Percentiles rank a stretch among this genome's conserved stretches.
phyloP scores from a whole-genome alignment of 139 green algal species.

The Closterium sp. region DNA sequence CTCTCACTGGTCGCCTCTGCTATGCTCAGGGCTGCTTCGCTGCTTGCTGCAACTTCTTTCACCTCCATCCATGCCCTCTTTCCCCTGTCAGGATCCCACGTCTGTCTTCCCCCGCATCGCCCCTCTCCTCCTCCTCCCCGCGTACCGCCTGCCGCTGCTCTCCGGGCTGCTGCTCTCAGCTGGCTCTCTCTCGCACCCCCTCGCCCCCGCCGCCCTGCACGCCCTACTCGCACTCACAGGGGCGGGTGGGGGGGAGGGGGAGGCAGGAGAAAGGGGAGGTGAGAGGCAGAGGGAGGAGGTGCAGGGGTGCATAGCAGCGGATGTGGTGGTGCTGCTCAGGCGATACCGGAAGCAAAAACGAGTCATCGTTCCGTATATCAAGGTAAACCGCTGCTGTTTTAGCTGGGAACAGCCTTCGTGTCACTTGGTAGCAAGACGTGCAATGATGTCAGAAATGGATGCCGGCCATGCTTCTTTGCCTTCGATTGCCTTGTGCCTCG shows the following conservation, averaged over 20 bases:
- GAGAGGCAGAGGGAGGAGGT: background rate
- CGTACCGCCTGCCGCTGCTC: slow-evolving; percentile 56
- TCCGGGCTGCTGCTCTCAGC: slow-evolving; percentile 77
- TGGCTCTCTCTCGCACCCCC: slow-evolving; percentile 72
- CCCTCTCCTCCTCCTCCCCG: slow-evolving; percentile 42
- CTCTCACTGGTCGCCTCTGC: background rate
- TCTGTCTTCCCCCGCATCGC: slow-evolving; percentile 46
- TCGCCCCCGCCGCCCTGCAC: slow-evolving; percentile 54
- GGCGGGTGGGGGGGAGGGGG: too few species aligned
- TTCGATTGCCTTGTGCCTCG: too few species aligned
- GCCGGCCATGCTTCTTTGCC: too few species aligned
- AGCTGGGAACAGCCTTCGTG: background rate
- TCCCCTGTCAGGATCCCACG: background rate
- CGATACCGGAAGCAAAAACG: background rate
- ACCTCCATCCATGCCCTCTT: background rate
- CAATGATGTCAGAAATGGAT: too few species aligned
- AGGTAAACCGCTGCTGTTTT: background rate
- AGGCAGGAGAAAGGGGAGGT: background rate
- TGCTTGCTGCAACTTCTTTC: background rate
- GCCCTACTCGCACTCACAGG: background rate
- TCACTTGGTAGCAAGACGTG: too few species aligned
- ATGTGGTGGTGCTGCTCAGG: background rate
- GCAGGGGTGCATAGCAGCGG: background rate
- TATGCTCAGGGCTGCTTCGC: too few species aligned
- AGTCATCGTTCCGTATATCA: background rate